phyloP scores from a whole-genome alignment of 768 basidiomycete genomes.

The Solioccasus polychromus region DNA sequence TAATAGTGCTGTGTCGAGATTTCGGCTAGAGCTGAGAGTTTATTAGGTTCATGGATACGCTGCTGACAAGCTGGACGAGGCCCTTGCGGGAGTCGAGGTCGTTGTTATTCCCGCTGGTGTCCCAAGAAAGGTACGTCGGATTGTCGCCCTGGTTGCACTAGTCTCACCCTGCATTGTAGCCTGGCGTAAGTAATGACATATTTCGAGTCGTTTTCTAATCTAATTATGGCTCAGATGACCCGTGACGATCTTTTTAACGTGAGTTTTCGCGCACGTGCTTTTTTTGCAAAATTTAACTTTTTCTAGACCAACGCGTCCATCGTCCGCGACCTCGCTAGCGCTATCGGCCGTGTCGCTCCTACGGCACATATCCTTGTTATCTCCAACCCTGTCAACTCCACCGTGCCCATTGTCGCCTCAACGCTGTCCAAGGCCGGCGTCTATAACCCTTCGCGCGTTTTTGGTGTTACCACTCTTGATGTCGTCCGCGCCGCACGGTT shows the following conservation, averaged over 20 bases:
- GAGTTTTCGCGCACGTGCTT: constrained; percentile 29
- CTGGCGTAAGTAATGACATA: constrained; percentile 62
- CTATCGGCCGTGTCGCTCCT: constrained; percentile 82
- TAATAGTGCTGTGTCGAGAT: constrained; percentile 4
- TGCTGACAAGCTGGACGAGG: constrained; percentile 84
- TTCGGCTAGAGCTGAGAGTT: constrained; percentile 3
- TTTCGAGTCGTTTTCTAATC: constrained; percentile 8
- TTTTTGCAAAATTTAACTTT: not conserved
- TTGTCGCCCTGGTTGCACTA: not conserved
- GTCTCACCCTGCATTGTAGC: constrained; percentile 43
- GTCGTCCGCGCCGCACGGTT: constrained; percentile 96
- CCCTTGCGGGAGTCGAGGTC: constrained; percentile 86
- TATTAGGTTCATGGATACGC: constrained; percentile 75
- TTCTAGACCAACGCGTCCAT: constrained; percentile 92
- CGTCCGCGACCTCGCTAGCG: constrained; percentile 90
- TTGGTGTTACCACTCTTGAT: constrained; percentile 98
- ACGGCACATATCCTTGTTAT: constrained; percentile 95
- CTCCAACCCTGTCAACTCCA: constrained; percentile 98
- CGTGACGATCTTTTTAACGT: constrained; percentile 97
- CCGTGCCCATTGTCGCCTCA: constrained; percentile 94
- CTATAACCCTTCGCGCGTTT: constrained; percentile 84
- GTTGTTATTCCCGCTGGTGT: constrained; percentile 99
- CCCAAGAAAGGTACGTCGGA: constrained; percentile 79
- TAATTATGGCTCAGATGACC: constrained; percentile 65
- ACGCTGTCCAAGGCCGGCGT: constrained; percentile 90